Percentiles rank a stretch among this genome's conserved stretches.
Evolutionary conservation across 2,329 filamentous ascomycete species (phyloP).

Genomic region (Exophiala mesophila): DNA sequence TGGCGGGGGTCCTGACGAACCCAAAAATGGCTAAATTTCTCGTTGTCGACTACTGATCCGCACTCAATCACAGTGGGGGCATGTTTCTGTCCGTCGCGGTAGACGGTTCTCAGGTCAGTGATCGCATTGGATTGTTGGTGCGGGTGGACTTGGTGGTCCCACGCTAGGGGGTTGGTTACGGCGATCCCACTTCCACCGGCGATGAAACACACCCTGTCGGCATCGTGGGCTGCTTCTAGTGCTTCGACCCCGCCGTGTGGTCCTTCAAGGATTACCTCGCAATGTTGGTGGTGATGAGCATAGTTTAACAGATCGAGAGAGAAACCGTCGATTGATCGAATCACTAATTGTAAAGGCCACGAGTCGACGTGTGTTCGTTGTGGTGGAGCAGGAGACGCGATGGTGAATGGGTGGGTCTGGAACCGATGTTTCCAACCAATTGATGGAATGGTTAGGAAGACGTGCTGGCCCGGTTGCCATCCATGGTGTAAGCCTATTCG

Average conservation of each 20-base stretch:
- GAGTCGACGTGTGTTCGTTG: slow-evolving; percentile 26
- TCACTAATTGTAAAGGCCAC: slow-evolving; percentile 50
- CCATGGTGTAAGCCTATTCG: slow-evolving; percentile 40
- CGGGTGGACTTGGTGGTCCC: slow-evolving; percentile 16
- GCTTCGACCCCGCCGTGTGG: slow-evolving; percentile 59
- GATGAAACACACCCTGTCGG: slow-evolving; percentile 50
- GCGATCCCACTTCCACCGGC: slow-evolving; percentile 63
- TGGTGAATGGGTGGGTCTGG: slow-evolving; percentile 64
- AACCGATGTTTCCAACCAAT: slow-evolving; percentile 50
- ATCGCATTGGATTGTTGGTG: slow-evolving; percentile 9
- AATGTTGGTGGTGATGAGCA: slow-evolving; percentile 42
- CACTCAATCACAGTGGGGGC: slow-evolving; percentile 6
- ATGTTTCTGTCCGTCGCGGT: slow-evolving; percentile 13
- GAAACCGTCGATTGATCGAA: slow-evolving; percentile 58
- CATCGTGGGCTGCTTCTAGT: slow-evolving; percentile 47
- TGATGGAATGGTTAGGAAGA: slow-evolving; percentile 57
- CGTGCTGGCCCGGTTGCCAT: slow-evolving; percentile 59
- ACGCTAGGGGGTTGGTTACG: slow-evolving; percentile 56
- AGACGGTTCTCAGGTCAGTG: slow-evolving; percentile 16
- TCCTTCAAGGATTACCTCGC: slow-evolving; percentile 55
- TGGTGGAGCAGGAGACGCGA: slow-evolving; percentile 46
- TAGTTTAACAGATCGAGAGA: slow-evolving; percentile 51
- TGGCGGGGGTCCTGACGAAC: slow-evolving; percentile 23
- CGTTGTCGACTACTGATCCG: slow-evolving; percentile 1
- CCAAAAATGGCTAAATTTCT: slow-evolving; percentile 23